Evolutionary conservation across 2,329 filamentous ascomycete genomes (phyloP).

Genomic region (Aspergillus ibericus): DNA sequence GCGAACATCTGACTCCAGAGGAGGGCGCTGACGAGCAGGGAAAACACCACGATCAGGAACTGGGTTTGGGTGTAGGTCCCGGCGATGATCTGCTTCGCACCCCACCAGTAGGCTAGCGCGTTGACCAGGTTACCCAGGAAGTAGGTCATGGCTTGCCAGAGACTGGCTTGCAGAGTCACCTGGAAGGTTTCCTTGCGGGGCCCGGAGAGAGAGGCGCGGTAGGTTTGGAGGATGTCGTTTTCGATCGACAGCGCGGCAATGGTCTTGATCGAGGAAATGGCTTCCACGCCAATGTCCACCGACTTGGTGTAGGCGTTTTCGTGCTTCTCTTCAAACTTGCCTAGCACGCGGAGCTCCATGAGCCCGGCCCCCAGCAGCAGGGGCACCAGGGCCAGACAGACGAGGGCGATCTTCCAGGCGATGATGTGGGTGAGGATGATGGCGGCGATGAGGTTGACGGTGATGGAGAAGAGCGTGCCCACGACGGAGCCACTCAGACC

Average conservation of each 20-base stretch:
- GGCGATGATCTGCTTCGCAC: constrained; percentile 66
- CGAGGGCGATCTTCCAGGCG: constrained; percentile 74
- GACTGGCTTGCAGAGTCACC: constrained; percentile 49
- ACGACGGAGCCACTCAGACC: constrained; percentile 70
- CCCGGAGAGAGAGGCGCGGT: constrained; percentile 46
- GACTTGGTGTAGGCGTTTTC: constrained; percentile 53
- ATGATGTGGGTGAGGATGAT: constrained; percentile 70
- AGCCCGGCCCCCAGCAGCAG: constrained; percentile 68
- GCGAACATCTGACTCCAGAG: constrained; percentile 74
- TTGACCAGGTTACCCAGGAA: constrained; percentile 65
- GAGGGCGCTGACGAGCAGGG: constrained; percentile 71
- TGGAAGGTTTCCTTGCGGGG: constrained; percentile 52
- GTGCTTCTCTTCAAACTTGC: constrained; percentile 58
- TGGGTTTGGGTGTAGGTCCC: constrained; percentile 66
- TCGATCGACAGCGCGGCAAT: constrained; percentile 55
- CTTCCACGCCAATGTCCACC: constrained; percentile 54
- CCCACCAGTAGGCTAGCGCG: constrained; percentile 79
- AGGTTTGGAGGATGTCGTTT: constrained; percentile 49
- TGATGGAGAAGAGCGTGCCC: constrained; percentile 66
- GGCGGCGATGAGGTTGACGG: constrained; percentile 66
- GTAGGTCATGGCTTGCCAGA: constrained; percentile 49
- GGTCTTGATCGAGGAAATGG: constrained; percentile 53
- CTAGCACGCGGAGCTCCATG: constrained; percentile 64
- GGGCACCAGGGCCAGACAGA: constrained; percentile 68
- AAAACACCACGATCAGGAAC: constrained; percentile 72